These are phyloP conservation scores for Pseudogymnoascus verrucosus DNA, from an alignment of 2,329 filamentous ascomycete genomes.

Conservation along the genomic window DNA sequence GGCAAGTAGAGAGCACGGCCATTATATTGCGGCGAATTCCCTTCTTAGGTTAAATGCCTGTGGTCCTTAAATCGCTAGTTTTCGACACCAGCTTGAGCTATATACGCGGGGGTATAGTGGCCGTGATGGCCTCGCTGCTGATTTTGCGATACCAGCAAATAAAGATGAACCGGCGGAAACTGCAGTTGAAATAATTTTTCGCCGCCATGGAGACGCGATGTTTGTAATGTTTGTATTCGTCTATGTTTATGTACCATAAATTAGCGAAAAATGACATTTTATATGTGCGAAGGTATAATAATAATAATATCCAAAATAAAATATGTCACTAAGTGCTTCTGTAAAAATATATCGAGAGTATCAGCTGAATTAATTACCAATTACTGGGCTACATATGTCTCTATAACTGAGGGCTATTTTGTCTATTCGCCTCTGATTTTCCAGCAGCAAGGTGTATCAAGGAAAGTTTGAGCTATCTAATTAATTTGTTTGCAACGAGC, in stretches of 20 bases:
- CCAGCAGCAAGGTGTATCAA: neutral
- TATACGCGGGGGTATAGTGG: neutral
- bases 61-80: neutral
- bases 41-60: neutral
- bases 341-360: neutral
- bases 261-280: neutral
- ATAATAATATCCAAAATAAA: neutral
- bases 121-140: neutral
- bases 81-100: neutral
- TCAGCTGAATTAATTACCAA: neutral
- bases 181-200: neutral
- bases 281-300: neutral
- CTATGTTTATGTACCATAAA: neutral
- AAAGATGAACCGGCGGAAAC: neutral
- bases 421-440: neutral
- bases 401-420: neutral
- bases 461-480: neutral
- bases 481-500: neutral
- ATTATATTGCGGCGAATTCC: neutral
- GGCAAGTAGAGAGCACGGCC: neutral
- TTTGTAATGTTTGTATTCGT: neutral
- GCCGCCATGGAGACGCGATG: neutral
- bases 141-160: neutral
- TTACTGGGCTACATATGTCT: neutral
- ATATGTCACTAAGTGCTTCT: neutral